Percentiles rank a stretch among this genome's conserved stretches.
phyloP scores from a whole-genome alignment of 192 early-diverging fungal genomes.

The Martensiomyces pterosporus region DNA sequence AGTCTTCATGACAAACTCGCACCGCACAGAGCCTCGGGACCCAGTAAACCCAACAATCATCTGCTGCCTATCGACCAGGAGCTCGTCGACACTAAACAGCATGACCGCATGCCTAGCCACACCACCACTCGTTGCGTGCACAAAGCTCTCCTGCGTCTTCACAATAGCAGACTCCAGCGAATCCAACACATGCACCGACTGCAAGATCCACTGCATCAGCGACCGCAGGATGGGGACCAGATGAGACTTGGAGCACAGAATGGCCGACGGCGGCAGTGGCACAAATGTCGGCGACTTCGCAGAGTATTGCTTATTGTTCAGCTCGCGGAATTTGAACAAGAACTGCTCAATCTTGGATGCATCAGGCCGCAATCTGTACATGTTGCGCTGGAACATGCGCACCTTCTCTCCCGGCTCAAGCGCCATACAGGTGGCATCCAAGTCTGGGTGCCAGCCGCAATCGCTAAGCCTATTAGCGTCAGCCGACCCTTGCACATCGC shows the following conservation, averaged over 20 bases:
- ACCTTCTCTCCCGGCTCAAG: conserved; percentile 7
- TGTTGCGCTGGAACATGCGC: conserved; percentile 29
- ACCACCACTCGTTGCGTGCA: neutral
- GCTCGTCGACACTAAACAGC: conserved; percentile 35
- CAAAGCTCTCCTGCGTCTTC: conserved; percentile 27
- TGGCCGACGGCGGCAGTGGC: conserved; percentile 31
- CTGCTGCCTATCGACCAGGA: conserved; percentile 31
- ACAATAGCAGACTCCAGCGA: conserved; percentile 38
- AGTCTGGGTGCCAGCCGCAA: no score
- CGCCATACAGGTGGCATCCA: no score
- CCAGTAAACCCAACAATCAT: conserved; percentile 50
- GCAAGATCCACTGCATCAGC: conserved; percentile 45
- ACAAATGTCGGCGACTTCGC: conserved; percentile 28
- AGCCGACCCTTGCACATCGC: neutral
- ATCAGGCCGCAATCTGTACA: conserved; percentile 27
- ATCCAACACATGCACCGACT: conserved; percentile 39
- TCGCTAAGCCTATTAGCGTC: no score
- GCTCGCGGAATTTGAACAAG: conserved; percentile 20
- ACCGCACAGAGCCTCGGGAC: conserved; percentile 33
- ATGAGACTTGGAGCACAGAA: conserved; percentile 30
- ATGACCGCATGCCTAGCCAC: neutral
- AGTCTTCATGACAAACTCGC: conserved; percentile 42
- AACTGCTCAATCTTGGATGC: conserved; percentile 33
- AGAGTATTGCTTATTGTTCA: conserved; percentile 24
- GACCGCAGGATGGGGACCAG: conserved; percentile 37